Evolutionary conservation across 2,329 filamentous ascomycete genomes (phyloP).

Genomic region (Amauroascus niger): DNA sequence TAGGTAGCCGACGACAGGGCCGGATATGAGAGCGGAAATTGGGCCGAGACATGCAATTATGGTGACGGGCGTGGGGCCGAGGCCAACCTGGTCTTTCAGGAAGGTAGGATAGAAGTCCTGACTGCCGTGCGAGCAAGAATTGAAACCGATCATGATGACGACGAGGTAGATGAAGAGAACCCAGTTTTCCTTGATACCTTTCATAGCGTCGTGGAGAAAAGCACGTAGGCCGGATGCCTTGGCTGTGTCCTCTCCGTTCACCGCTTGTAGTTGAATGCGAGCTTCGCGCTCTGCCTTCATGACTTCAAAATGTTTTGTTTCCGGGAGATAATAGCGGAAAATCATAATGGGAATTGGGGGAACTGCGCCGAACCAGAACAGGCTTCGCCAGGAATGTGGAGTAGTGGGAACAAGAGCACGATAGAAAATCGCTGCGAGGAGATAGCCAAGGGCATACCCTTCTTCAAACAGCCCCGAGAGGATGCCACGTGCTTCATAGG

Average conservation of each 20-base stretch:
- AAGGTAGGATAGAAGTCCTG: constrained; percentile 57
- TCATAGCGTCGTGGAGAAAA: constrained; percentile 7
- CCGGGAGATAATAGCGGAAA: constrained; percentile 66
- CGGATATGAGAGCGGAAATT: constrained; percentile 60
- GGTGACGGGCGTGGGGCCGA: constrained; percentile 50
- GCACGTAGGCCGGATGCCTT: constrained; percentile 8
- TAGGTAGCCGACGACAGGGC: constrained; percentile 55
- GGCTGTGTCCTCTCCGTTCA: background rate
- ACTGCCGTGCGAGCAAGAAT: constrained; percentile 67
- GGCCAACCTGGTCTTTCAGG: constrained; percentile 49
- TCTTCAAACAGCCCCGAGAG: constrained; percentile 55
- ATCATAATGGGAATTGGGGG: constrained; percentile 72
- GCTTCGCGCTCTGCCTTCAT: constrained; percentile 27
- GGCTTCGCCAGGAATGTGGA: constrained; percentile 66
- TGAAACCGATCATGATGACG: constrained; percentile 81
- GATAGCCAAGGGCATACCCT: constrained; percentile 55
- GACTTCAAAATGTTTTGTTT: constrained; percentile 60
- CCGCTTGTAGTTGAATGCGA: background rate
- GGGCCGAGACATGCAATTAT: constrained; percentile 65
- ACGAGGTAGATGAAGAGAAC: constrained; percentile 66
- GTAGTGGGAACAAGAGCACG: constrained; percentile 55
- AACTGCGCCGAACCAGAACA: constrained; percentile 82
- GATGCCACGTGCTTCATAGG: constrained; percentile 48
- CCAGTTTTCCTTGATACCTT: constrained; percentile 13
- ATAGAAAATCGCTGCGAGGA: constrained; percentile 50